Evolutionary conservation across 148 eudicot species (phyloP), one percentile per base, ranked within the genome.

Genomic region (Rheum nobile): DNA sequence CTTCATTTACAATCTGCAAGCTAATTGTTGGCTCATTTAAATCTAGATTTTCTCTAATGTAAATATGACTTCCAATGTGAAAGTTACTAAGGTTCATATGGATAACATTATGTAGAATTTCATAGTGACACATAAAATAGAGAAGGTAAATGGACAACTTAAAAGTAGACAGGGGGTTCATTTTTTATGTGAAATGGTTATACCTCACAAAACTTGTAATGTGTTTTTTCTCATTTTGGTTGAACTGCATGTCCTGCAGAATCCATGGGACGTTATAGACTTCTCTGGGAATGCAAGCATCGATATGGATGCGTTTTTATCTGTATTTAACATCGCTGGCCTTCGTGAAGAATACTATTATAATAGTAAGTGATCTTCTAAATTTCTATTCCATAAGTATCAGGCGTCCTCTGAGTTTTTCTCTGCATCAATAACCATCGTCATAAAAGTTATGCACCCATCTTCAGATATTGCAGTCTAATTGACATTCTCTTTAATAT

Each of bases 251-350:
- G 70, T 65, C 39, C 70, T 83, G 77, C 86, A 96, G 99, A 96
- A 96, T 83, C 99, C 99, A 76, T 96, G 99, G 99, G 99, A 96
- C 83, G 89, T 76, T 55, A 88, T 96, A 43, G 84, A 85, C 47
- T 92, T 96, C 85, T 84, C 96, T 63, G 91, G 94, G 79, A 85
- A 79, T 73, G 80, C 96, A 57, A 57, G 80, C 63, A 84, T 96
- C 80, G 96, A 90, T 78, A 77, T 92, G 83, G 96, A 92, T 82
- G 85, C 99, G 73, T 96, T 92, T 82, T 86, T 96, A 86, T 96
- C 99, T n/a, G 96, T 96, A 75, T 96, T 92, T 84, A 88, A 90
- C 76, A 88, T 96, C 55, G 85, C 91, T 74, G 99, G 95, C 38
- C 92, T 90, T 75, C 92, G 83, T 24, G 87, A 78, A 24, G 97